These are phyloP conservation scores for Nicotiana paniculata DNA, from an alignment of 257 asterid species.

Conservation along the genomic window DNA sequence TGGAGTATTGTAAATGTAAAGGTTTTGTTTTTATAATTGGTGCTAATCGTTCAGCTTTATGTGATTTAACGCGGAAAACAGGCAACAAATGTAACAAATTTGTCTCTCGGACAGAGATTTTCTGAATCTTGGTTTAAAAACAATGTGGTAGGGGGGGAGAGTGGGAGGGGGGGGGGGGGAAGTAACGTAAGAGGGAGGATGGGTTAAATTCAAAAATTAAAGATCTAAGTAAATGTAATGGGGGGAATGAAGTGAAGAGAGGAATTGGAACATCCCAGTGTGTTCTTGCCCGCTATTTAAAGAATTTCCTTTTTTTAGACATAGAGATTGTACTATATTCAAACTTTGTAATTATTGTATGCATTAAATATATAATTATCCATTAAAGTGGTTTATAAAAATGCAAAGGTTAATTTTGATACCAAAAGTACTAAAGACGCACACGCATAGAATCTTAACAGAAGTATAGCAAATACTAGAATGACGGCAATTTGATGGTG, in stretches of 20 bases:
- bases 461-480: slow-evolving; percentile 12
- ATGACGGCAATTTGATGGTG: background rate
- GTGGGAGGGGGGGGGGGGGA: no score
- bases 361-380: background rate
- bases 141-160: background rate
- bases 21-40: background rate
- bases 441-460: slow-evolving; percentile 36
- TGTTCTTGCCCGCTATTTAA: background rate
- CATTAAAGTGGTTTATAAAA: background rate
- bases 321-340: background rate
- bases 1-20: background rate
- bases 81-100: background rate
- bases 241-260: background rate
- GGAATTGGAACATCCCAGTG: background rate
- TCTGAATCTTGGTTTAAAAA: background rate
- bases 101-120: background rate
- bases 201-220: background rate
- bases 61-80: background rate
- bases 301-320: no score
- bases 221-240: background rate
- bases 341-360: background rate
- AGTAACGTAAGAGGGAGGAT: background rate
- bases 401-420: slow-evolving; percentile 6
- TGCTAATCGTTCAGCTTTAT: background rate
- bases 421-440: slow-evolving; percentile 14